These are phyloP conservation scores for Zygoascus tannicola DNA, from an alignment of 805 yeast genomes.

Conservation along the genomic window DNA sequence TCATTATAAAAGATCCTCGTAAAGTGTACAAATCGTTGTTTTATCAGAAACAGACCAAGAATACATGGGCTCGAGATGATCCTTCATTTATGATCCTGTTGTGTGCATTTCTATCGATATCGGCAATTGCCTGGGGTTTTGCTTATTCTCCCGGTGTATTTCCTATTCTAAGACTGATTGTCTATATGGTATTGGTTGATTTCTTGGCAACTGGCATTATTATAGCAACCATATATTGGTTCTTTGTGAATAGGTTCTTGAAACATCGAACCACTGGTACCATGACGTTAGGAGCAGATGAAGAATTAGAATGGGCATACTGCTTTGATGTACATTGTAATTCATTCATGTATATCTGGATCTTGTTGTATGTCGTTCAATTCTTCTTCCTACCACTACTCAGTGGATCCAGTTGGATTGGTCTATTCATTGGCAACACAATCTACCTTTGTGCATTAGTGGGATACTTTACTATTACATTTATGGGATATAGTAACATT, in stretches of 20 bases:
- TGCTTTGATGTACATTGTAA: slow-evolving; percentile 93
- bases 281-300: slow-evolving; percentile 22
- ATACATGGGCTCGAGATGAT: slow-evolving; percentile 83
- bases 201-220: slow-evolving; percentile 62
- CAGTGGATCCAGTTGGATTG: slow-evolving; percentile 52
- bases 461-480: slow-evolving; percentile 71
- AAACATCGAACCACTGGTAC: slow-evolving; percentile 18
- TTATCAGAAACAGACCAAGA: slow-evolving; percentile 70
- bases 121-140: slow-evolving; percentile 87
- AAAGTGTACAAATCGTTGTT: slow-evolving; percentile 75
- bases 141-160: slow-evolving; percentile 59
- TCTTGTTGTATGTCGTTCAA: slow-evolving; percentile 62
- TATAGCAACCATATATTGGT: slow-evolving; percentile 67
- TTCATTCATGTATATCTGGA: slow-evolving; percentile 75
- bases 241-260: slow-evolving; percentile 56
- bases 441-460: slow-evolving; percentile 65
- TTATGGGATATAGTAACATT: slow-evolving; percentile 78
- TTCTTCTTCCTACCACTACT: slow-evolving; percentile 66
- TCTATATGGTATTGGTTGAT: slow-evolving; percentile 80
- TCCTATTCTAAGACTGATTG: slow-evolving; percentile 54
- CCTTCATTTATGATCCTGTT: slow-evolving; percentile 77
- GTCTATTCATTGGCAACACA: slow-evolving; percentile 68
- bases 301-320: slow-evolving; percentile 80
- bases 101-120: slow-evolving; percentile 52
- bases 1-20: slow-evolving; percentile 64